Evolutionary conservation across 78 protist genomes (phyloP).

Genomic region (Tieghemostelium lacteum): DNA sequence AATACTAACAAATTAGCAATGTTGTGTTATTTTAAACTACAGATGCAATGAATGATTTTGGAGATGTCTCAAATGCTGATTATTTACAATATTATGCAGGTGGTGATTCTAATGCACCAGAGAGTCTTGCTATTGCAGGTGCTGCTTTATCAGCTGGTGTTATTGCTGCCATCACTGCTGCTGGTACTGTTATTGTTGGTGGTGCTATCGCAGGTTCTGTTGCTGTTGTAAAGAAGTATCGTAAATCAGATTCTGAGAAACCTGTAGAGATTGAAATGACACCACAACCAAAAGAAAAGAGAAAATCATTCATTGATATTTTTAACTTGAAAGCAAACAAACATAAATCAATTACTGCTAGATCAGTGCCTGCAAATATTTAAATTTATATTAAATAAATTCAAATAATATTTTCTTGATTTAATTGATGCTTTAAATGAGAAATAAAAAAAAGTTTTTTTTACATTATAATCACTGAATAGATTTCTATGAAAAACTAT

Average conservation of each 20-base stretch:
- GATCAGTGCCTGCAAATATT: too few species aligned
- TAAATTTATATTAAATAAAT: too few species aligned
- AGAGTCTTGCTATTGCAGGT: not conserved
- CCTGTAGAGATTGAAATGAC: not conserved
- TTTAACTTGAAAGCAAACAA: not conserved
- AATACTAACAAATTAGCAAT: too few species aligned
- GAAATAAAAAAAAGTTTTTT: too few species aligned
- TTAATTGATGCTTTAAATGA: too few species aligned
- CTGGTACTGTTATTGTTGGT: not conserved
- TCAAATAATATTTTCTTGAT: too few species aligned
- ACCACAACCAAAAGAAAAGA: not conserved
- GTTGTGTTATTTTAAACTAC: too few species aligned
- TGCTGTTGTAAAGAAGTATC: not conserved
- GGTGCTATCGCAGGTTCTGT: not conserved
- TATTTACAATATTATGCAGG: not conserved
- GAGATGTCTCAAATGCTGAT: conserved; percentile 1
- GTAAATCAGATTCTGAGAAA: not conserved
- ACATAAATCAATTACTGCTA: conserved; percentile 20
- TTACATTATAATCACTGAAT: too few species aligned
- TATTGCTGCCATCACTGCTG: not conserved
- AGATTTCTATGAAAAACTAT: too few species aligned
- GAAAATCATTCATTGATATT: conserved; percentile 20
- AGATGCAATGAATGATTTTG: conserved; percentile 6
- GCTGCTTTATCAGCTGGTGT: not conserved
- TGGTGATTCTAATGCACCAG: not conserved